Conservation (phyloP, 2,329 filamentous ascomycete species). For the Exserohilum rostratum region DNA sequence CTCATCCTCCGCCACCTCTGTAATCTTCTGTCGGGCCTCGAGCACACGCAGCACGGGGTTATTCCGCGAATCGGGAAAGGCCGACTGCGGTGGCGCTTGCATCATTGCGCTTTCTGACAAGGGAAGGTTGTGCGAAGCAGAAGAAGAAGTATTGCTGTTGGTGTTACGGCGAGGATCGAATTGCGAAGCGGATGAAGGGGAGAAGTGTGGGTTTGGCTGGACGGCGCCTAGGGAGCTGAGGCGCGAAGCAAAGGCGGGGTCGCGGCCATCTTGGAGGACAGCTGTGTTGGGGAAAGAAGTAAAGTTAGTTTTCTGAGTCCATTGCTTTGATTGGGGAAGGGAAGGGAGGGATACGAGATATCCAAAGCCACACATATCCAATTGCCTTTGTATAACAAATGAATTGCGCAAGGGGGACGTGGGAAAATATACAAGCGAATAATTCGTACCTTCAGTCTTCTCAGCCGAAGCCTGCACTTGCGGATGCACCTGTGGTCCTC, state of each 20-base stretch:
- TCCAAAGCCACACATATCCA: too few relatives aligned
- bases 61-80: slow-evolving; percentile 41
- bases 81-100: slow-evolving; percentile 36
- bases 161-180: slow-evolving; percentile 40
- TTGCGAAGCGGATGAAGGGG: slow-evolving; percentile 59
- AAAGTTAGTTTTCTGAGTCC: background rate
- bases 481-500: slow-evolving; percentile 52
- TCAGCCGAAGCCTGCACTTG: slow-evolving; percentile 46
- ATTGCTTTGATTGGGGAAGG: too few relatives aligned
- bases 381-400: too few relatives aligned
- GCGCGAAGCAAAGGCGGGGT: slow-evolving; percentile 76
- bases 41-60: slow-evolving; percentile 64
- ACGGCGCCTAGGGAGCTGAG: slow-evolving; percentile 70
- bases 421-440: background rate
- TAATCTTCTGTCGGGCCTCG: slow-evolving; percentile 57
- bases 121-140: slow-evolving; percentile 28
- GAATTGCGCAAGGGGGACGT: background rate
- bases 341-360: background rate
- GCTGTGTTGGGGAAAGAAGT: slow-evolving; percentile 42
- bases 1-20: slow-evolving; percentile 61
- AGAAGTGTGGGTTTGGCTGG: slow-evolving; percentile 62
- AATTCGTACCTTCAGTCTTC: slow-evolving; percentile 47
- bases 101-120: slow-evolving; percentile 34
- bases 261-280: slow-evolving; percentile 65
- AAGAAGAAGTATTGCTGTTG: too few relatives aligned